Conservation (phyloP, 2,329 filamentous ascomycete genomes). For the Coniochaeta ligniaria region DNA sequence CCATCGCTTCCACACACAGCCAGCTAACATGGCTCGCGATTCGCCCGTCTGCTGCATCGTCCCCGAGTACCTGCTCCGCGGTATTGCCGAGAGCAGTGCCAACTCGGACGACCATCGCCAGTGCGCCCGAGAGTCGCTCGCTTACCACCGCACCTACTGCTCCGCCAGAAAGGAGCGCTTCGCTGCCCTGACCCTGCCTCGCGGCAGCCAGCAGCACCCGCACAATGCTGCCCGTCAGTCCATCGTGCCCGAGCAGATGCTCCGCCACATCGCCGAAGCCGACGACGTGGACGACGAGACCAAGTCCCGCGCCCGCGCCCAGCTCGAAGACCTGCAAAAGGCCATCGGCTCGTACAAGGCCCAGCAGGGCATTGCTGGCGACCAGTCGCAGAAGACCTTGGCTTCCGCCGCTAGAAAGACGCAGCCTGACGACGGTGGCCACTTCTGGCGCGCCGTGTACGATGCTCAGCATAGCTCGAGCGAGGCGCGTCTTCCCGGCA, state of each 20-base stretch:
- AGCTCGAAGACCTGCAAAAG: conserved; percentile 29
- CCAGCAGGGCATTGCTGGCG: conserved; percentile 10
- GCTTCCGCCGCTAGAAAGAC: conserved; percentile 3
- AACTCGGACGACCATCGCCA: neutral
- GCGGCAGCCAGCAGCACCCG: conserved; percentile 15
- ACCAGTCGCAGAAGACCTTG: conserved; percentile 2
- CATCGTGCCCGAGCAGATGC: conserved; percentile 31
- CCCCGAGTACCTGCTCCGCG: neutral
- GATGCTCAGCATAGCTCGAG: conserved; percentile 30
- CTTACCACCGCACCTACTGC: conserved; percentile 4
- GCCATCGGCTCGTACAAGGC: conserved; percentile 23
- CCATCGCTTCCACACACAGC: neutral
- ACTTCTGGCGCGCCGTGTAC: conserved; percentile 34
- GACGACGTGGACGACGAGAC: conserved; percentile 29
- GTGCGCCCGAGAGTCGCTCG: neutral
- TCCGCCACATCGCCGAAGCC: conserved; percentile 28
- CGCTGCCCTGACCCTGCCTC: conserved; percentile 23
- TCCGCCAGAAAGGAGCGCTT: conserved; percentile 19
- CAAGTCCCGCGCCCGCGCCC: conserved; percentile 26
- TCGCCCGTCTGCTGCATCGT: neutral
- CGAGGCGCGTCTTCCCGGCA: conserved; percentile 32
- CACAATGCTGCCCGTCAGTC: conserved; percentile 12
- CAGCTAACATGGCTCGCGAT: neutral
- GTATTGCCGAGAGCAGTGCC: neutral
- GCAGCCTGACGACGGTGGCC: conserved; percentile 10